phyloP scores from a whole-genome alignment of 176 grass and related monocot genomes.

The Elaeis guineensis region DNA sequence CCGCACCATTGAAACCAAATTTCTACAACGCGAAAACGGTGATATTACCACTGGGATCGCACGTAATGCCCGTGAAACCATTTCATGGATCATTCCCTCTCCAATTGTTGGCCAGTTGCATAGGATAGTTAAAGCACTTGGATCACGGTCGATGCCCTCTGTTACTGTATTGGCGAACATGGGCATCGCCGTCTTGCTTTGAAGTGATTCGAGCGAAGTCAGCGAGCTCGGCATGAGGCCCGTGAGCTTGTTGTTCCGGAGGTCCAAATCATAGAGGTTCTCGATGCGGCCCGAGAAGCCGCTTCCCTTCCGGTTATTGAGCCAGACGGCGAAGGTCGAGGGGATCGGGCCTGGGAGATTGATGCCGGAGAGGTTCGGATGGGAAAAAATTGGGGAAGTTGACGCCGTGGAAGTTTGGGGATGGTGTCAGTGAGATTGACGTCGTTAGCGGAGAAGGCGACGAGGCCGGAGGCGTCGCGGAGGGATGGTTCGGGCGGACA shows the following conservation, averaged over 20 bases:
- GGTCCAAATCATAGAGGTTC: slow-evolving; percentile 10
- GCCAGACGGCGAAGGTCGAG: neutral
- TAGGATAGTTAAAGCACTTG: slow-evolving; percentile 11
- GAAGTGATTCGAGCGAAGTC: slow-evolving; percentile 15
- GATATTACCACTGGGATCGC: slow-evolving; percentile 22
- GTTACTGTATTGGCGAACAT: slow-evolving; percentile 13
- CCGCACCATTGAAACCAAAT: slow-evolving; percentile 22
- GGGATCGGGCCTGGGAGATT: neutral
- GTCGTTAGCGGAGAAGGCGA: slow-evolving; percentile 18
- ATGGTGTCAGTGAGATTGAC: slow-evolving; percentile 22
- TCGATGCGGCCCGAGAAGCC: slow-evolving; percentile 18
- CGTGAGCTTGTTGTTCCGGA: slow-evolving; percentile 29
- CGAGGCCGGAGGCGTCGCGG: slow-evolving; percentile 5
- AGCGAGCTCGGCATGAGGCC: slow-evolving; percentile 30
- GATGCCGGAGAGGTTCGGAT: no score
- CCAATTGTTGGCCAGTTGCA: slow-evolving; percentile 11
- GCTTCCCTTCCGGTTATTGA: slow-evolving; percentile 11
- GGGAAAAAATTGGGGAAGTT: neutral
- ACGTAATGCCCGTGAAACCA: slow-evolving; percentile 23
- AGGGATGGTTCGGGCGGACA: slow-evolving; percentile 12
- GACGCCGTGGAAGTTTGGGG: slow-evolving; percentile 10
- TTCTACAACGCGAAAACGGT: slow-evolving; percentile 25
- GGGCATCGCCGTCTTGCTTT: slow-evolving; percentile 11
- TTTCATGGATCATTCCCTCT: slow-evolving; percentile 29
- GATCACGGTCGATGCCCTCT: slow-evolving; percentile 14